phyloP scores from a whole-genome alignment of 176 grass and related monocot species.

The Bromus sterilis region DNA sequence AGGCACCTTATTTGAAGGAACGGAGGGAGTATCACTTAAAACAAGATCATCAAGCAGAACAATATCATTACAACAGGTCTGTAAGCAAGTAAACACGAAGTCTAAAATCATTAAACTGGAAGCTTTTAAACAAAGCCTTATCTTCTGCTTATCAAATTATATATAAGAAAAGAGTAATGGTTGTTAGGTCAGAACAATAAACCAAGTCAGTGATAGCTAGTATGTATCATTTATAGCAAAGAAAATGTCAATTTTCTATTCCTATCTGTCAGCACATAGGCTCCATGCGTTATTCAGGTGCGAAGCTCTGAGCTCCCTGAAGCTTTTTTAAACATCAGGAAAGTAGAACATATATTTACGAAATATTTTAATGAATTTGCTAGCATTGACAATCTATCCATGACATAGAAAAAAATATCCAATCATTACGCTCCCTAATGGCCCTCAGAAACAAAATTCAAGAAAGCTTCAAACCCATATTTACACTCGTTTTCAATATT shows the following conservation, averaged over 20 bases:
- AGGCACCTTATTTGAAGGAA: too few species aligned
- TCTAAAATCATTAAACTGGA: not conserved
- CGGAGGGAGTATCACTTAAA: too few species aligned
- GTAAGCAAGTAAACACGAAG: not conserved
- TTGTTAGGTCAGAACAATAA: conserved; percentile 4
- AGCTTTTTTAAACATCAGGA: not conserved
- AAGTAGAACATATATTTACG: not conserved
- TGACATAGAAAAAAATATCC: conserved; percentile 18
- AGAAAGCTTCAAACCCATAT: conserved; percentile 5
- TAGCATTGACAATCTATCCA: conserved; percentile 19
- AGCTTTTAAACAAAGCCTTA: not conserved
- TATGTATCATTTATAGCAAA: not conserved
- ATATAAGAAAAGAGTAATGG: too few species aligned
- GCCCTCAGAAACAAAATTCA: conserved; percentile 13
- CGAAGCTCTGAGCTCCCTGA: not conserved
- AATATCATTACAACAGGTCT: conserved; percentile 14
- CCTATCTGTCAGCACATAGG: conserved; percentile 16
- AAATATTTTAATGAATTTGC: conserved; percentile 1
- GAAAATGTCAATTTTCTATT: conserved; percentile 7
- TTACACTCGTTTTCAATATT: not conserved
- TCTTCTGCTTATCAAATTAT: too few species aligned
- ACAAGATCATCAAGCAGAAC: conserved; percentile 12
- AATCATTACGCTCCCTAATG: not conserved
- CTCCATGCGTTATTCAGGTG: not conserved
- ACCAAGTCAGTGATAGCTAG: conserved; percentile 2